Percentiles rank a stretch among this genome's conserved stretches.
These are phyloP conservation scores for Aurinia saxatilis DNA, from an alignment of 345 rosid species.

Conservation along the genomic window DNA sequence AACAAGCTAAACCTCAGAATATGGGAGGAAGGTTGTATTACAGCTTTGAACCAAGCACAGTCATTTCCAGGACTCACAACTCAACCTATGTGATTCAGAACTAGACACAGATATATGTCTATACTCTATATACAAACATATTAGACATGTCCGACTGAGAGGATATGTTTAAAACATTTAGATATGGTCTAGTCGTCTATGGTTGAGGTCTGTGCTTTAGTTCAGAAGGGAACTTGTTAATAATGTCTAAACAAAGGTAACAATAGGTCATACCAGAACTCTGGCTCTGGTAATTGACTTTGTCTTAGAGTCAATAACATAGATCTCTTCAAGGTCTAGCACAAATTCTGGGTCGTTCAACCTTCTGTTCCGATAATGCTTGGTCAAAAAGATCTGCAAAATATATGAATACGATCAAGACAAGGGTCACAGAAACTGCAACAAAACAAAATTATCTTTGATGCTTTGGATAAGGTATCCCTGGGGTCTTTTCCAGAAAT, in stretches of 20 bases:
- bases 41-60: not conserved
- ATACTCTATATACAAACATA: not conserved
- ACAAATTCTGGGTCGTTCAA: conserved; percentile 75
- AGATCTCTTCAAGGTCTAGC: conserved; percentile 91
- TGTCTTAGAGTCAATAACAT: conserved; percentile 76
- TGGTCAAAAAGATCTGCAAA: conserved; percentile 75
- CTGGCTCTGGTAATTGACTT: conserved; percentile 92
- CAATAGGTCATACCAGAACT: conserved; percentile 51
- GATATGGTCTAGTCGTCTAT: not conserved
- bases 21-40: not conserved
- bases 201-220: not conserved
- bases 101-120: not conserved
- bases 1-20: conserved; percentile 12
- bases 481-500: not conserved
- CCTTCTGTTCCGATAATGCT: conserved; percentile 79
- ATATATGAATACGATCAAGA: not conserved
- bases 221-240: not conserved
- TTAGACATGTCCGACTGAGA: not conserved
- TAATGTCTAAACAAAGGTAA: not conserved
- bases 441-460: conserved; percentile 3
- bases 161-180: not conserved
- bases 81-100: not conserved
- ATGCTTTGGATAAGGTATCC: not conserved
- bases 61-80: not conserved
- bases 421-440: not conserved